Conservation (phyloP, 2,329 filamentous ascomycete species). For the Pyrenochaeta sp. region DNA sequence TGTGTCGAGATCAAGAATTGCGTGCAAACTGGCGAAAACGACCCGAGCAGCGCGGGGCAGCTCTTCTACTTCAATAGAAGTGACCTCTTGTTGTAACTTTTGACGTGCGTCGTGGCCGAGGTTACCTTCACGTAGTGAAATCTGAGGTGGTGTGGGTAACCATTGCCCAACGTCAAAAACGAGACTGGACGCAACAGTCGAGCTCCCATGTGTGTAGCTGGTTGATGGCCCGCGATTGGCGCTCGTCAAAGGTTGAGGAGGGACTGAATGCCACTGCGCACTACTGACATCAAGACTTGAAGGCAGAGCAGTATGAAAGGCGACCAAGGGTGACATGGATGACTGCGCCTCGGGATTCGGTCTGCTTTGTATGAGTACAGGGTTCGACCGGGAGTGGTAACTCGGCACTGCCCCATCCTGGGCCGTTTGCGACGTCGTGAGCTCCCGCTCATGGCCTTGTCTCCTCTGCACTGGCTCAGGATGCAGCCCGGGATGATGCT, state of each 20-base stretch:
- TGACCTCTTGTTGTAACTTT: background rate
- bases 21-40: background rate
- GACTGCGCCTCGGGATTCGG: background rate
- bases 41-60: background rate
- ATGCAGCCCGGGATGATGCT: constrained; percentile 12
- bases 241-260: background rate
- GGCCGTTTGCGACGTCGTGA: background rate
- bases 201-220: background rate
- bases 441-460: background rate
- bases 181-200: background rate
- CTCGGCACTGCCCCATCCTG: background rate
- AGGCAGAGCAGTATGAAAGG: background rate
- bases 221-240: background rate
- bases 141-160: background rate
- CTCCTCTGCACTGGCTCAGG: constrained; percentile 2
- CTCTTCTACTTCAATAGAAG: background rate
- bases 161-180: background rate
- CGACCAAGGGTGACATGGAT: background rate
- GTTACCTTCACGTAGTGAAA: background rate
- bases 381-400: background rate
- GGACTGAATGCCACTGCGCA: background rate
- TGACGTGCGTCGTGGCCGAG: background rate
- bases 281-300: background rate
- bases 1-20: background rate
- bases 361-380: background rate